A percentile compares a stretch with the other conserved stretches of the same genome.
Evolutionary conservation across 2,329 filamentous ascomycete species (phyloP).

Genomic region (Chrysosporium queenslandicum): DNA sequence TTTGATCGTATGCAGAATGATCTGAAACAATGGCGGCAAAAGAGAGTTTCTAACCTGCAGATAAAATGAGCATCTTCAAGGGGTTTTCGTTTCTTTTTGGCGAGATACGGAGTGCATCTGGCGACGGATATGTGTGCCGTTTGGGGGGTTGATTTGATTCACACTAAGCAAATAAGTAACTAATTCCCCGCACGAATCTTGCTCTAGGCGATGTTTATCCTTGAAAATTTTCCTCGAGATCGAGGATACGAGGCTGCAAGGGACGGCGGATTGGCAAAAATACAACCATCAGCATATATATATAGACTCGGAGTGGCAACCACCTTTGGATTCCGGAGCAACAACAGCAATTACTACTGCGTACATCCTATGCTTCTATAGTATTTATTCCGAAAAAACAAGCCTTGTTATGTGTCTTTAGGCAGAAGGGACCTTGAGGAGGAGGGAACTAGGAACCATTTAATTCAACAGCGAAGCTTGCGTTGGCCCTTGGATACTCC

Average conservation of each 20-base stretch:
- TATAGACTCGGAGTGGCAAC: too few species aligned
- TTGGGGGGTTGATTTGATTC: too few species aligned
- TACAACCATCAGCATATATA: not conserved
- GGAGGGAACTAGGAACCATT: too few species aligned
- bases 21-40: slow-evolving; percentile 7
- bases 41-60: slow-evolving; percentile 3
- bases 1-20: not conserved
- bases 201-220: not conserved
- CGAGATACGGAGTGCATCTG: not conserved
- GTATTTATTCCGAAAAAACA: too few species aligned
- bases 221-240: not conserved
- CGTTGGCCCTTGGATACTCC: not conserved
- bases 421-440: too few species aligned
- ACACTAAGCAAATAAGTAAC: too few species aligned
- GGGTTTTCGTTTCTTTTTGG: not conserved
- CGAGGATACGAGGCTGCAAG: not conserved
- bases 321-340: not conserved
- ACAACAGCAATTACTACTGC: not conserved
- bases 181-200: not conserved
- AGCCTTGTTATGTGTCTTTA: too few species aligned
- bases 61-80: not conserved
- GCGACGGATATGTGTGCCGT: not conserved
- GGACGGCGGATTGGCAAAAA: not conserved
- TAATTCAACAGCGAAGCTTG: too few species aligned
- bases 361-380: too few species aligned